These are phyloP conservation scores for Capsicum rhomboideum DNA, from an alignment of 257 asterid genomes.

Conservation along the genomic window DNA sequence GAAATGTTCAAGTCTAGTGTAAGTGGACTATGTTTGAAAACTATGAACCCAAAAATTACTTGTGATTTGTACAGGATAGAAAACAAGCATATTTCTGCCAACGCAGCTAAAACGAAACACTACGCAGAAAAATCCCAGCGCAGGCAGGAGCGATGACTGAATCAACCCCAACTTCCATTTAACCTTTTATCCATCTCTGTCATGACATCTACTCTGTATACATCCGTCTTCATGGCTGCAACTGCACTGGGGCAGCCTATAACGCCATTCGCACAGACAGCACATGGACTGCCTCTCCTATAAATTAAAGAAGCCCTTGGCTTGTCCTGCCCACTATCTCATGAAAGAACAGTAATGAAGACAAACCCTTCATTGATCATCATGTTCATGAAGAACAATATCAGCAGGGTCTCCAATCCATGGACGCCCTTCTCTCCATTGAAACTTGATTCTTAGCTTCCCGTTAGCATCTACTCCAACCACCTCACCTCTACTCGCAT, in stretches of 20 bases:
- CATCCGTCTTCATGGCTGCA: background rate
- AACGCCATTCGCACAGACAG: background rate
- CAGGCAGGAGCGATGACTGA: background rate
- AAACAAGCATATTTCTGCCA: background rate
- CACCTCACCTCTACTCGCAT: slow-evolving; percentile 81
- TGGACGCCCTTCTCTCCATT: slow-evolving; percentile 91
- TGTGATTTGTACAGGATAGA: slow-evolving; percentile 2
- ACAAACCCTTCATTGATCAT: background rate
- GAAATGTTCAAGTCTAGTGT: background rate
- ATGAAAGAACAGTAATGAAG: background rate
- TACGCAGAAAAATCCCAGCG: background rate
- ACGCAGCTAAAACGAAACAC: background rate
- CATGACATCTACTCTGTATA: background rate
- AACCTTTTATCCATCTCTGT: background rate
- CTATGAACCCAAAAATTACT: background rate
- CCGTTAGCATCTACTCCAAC: slow-evolving; percentile 97
- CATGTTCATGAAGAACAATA: slow-evolving; percentile 50
- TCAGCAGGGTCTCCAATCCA: slow-evolving; percentile 99
- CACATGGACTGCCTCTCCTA: background rate
- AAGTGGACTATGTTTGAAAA: background rate
- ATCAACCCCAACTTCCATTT: background rate
- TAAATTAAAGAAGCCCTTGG: background rate
- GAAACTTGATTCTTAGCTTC: slow-evolving; percentile 80
- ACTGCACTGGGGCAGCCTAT: background rate
- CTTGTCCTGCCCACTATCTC: background rate